A percentile compares a stretch with the other conserved stretches of the same genome.
These are phyloP conservation scores for Leptographium procerum DNA, from an alignment of 2,329 filamentous ascomycete genomes.

Conservation along the genomic window DNA sequence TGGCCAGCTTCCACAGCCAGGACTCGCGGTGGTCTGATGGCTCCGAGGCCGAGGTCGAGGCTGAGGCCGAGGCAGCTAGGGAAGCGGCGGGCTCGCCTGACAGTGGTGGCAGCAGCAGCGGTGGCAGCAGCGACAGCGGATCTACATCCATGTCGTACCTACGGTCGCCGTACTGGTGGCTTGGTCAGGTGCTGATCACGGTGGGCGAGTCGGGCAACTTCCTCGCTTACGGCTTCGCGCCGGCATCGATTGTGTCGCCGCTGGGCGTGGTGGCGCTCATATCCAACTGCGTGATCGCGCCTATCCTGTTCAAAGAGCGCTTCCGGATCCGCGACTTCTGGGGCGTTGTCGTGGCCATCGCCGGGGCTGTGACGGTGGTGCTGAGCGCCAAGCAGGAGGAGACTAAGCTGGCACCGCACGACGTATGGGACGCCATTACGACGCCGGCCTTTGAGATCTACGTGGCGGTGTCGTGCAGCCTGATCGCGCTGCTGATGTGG, in stretches of 20 bases:
- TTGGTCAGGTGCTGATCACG: constrained; percentile 83
- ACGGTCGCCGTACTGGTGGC: constrained; percentile 91
- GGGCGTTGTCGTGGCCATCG: constrained; percentile 79
- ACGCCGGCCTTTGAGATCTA: constrained; percentile 87
- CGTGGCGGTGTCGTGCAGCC: constrained; percentile 57
- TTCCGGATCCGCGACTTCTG: constrained; percentile 78
- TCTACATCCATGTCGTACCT: constrained; percentile 54
- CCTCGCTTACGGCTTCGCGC: constrained; percentile 91
- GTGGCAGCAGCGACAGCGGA: neutral
- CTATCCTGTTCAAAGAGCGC: constrained; percentile 81
- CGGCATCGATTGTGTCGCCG: constrained; percentile 92
- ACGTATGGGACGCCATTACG: constrained; percentile 83
- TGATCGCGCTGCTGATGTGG: constrained; percentile 72
- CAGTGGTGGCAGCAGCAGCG: neutral
- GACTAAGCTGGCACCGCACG: constrained; percentile 78
- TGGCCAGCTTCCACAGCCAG: constrained; percentile 35
- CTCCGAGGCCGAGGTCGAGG: too few relatives aligned
- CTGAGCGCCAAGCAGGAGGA: constrained; percentile 83
- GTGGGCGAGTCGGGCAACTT: constrained; percentile 94
- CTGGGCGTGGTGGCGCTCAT: constrained; percentile 93
- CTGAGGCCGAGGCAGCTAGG: neutral
- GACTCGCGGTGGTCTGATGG: constrained; percentile 18
- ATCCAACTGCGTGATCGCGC: constrained; percentile 94
- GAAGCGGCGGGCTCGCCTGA: neutral
- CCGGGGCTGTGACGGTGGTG: constrained; percentile 83